A percentile compares a stretch with the other conserved stretches of the same genome.
Evolutionary conservation across 2,329 filamentous ascomycete species (phyloP).

Genomic region (Thermochaetoides dissita): DNA sequence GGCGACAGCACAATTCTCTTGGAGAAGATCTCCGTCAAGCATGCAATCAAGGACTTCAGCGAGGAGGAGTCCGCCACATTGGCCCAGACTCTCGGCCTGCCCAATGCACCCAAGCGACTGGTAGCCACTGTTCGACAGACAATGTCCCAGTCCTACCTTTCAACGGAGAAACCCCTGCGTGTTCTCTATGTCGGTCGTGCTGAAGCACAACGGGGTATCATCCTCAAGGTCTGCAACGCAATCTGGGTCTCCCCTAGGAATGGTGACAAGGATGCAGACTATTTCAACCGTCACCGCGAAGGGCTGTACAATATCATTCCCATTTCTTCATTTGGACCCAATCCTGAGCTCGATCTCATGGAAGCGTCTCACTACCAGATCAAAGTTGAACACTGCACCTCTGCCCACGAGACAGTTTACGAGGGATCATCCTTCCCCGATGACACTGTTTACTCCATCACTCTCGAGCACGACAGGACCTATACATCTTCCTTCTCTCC

Average conservation of each 20-base stretch:
- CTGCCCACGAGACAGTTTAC: conserved; percentile 22
- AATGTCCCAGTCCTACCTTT: conserved; percentile 32
- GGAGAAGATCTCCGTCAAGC: conserved; percentile 31
- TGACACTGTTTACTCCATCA: conserved; percentile 23
- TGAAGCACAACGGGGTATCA: conserved; percentile 26
- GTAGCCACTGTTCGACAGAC: conserved; percentile 32
- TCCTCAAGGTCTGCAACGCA: conserved; percentile 34
- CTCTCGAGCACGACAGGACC: conserved; percentile 26
- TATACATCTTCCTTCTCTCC: conserved; percentile 23
- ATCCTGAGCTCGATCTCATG: conserved; percentile 37
- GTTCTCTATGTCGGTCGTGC: conserved; percentile 35
- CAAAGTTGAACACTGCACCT: conserved; percentile 34
- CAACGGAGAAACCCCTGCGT: conserved; percentile 31
- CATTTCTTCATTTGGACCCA: conserved; percentile 33
- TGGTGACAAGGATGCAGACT: conserved; percentile 18
- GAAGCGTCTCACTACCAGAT: conserved; percentile 37
- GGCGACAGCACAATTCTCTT: conserved; percentile 16
- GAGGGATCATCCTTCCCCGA: conserved; percentile 15
- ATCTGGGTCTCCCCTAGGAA: conserved; percentile 27
- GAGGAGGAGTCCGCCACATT: conserved; percentile 26
- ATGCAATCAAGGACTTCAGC: conserved; percentile 29
- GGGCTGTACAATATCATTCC: conserved; percentile 38
- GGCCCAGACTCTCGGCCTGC: conserved; percentile 20
- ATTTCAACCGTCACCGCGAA: conserved; percentile 22
- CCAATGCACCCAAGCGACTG: conserved; percentile 23